Evolutionary conservation across 2,329 filamentous ascomycete species (phyloP).

Genomic region (Phoma herbarum): DNA sequence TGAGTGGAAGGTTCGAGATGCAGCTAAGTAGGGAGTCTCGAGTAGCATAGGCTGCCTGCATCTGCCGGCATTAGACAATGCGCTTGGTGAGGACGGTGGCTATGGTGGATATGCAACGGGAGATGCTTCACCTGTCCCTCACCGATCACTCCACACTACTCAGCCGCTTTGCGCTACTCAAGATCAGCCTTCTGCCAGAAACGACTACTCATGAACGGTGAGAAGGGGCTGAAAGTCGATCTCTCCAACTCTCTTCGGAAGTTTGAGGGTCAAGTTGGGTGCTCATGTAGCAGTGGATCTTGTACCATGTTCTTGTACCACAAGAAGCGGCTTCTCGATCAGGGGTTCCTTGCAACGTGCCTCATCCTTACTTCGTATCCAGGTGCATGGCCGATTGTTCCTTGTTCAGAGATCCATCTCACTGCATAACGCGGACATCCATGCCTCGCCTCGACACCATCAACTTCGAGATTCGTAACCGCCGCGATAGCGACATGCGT

Average conservation of each 20-base stretch:
- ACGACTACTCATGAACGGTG: background rate
- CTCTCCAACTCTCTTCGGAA: background rate
- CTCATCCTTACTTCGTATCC: background rate
- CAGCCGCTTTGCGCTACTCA: background rate
- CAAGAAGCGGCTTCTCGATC: background rate
- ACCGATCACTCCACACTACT: background rate
- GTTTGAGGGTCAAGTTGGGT: background rate
- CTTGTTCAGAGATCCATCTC: background rate
- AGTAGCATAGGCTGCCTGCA: background rate
- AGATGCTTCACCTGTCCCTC: background rate
- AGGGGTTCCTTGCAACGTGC: background rate
- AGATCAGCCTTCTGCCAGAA: background rate
- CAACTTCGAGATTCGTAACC: no score
- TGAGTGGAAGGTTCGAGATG: background rate
- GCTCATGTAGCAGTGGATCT: constrained; percentile 2
- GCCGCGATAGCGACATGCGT: background rate
- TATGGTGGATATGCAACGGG: background rate
- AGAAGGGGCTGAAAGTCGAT: background rate
- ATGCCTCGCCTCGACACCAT: background rate
- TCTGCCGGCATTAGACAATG: background rate
- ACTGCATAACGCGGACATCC: background rate
- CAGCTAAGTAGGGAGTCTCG: background rate
- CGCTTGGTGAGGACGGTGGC: background rate
- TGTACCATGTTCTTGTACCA: constrained; percentile 10
- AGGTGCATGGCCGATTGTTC: background rate